Evolutionary conservation across 202 grass and related monocot species (phyloP), one percentile per base, ranked within the genome.

Genomic region (Saccharum hybrid): DNA sequence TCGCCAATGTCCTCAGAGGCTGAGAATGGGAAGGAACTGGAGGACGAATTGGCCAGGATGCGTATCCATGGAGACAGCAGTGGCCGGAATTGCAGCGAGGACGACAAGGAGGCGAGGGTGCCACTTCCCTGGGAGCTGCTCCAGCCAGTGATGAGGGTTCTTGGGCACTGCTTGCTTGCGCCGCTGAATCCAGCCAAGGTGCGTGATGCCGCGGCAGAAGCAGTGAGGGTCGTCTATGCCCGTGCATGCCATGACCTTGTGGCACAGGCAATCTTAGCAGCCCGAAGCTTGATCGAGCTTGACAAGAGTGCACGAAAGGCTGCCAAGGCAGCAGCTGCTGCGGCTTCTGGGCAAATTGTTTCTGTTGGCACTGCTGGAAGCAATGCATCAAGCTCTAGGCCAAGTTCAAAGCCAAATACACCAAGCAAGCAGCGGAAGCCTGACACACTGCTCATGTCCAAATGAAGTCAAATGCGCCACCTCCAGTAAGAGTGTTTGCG

Each of bases 121-220:
- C 93, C 88, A 16, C 93, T 98, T 62, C 91, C 96, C 7, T 98
- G 96, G 93, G 93, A 98, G 75, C 78, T 98, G 28, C 88, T 98
- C 42, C 93, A 98, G 85, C 96, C 96, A 5, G 76, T 93, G 87
- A 77, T 98, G 69, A 98, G 91, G 78, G 90, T 98, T 75, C 77
- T 98, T 65, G 96, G 96, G 8, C 96, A 99, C 85, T 99, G 93
- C 72, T 74, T 99, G 77, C 83, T 99, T 13, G 93, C 91, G 3
- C 96, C 93, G 0, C 83, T 99, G 59, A 99, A 96, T 82, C 74
- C 88, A 18, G 38, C 71, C 0, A 91, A 99, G 75, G 96, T 99
- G 33, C 89, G 71, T 75, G 93, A 96, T 83, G 88, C 96, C 0
- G 93, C 96, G 0, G 87, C 88, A 45, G 84, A 66, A 65, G 88